Base-by-base conservation (phyloP, 179 eudicot species). In the Spinacia oleracea region DNA sequence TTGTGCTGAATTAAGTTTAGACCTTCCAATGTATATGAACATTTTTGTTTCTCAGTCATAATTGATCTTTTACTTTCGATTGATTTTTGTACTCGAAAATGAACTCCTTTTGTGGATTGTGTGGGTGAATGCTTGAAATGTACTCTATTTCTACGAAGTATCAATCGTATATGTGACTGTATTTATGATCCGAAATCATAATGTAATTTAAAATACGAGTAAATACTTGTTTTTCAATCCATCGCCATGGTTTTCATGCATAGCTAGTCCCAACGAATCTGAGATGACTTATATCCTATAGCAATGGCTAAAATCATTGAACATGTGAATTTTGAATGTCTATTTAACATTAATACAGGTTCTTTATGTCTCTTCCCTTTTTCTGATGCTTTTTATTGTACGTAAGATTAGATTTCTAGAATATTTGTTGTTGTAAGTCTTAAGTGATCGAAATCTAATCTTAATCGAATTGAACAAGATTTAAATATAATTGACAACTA, bases 241-340 rank as follows among this genome's bases (percentile, higher is more conserved):
- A 21, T 11, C 14, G 12, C 40, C 71, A 68, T 71, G 43, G 62
- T 9, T 71, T 72, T 62, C 51, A 78, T 78, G 81, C 81, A 60
- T 48, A 29, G 43, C 77, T 59, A 46, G 43, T 78, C 43, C 75
- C 80, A 59, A 78, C 43, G 38, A 58, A 78, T 70, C 68, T 78
- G 11, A 38, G 45, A 66, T 66, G 46, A 11, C 29, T 29, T 56
- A 60, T 59, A 32, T 18, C 7, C 15, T 5, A 7, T 42, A 69
- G 34, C 48, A 16, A 11, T 42, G 31, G 51, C 53, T 12, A 43
- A 21, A 32, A 65, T 65, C 70, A 34, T 34, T 65, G 70, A 25
- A 31, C 38, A 23, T 27, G 29, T 62, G 67, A 25, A 62, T 62
- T 20, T 66, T 18, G 23, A 20, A 66, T 35, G 31, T 25, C 16